These are phyloP conservation scores for Neodidymelliopsis sp. DNA, from an alignment of 2,329 filamentous ascomycete genomes.

Conservation along the genomic window DNA sequence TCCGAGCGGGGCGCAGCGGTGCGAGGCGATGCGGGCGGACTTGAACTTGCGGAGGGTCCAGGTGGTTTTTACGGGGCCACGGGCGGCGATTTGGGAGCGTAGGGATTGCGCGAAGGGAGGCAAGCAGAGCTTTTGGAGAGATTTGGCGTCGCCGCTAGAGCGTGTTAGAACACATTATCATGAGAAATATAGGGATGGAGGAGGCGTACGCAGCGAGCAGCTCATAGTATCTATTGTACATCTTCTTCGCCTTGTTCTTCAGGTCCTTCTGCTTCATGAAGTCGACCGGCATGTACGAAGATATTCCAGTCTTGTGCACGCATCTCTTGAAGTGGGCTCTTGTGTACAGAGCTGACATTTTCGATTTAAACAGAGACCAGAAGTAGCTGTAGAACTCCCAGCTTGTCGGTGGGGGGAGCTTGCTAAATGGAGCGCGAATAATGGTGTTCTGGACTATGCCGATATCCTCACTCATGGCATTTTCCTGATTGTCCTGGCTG, in stretches of 20 bases:
- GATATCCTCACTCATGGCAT: slow-evolving; percentile 30
- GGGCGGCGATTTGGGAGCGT: slow-evolving; percentile 60
- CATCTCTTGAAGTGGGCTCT: slow-evolving; percentile 25
- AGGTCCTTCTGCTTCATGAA: slow-evolving; percentile 16
- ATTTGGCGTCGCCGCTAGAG: slow-evolving; percentile 28
- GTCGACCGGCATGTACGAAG: slow-evolving; percentile 24
- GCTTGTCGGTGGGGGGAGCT: slow-evolving; percentile 16
- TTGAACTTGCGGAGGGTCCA: slow-evolving; percentile 34
- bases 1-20: slow-evolving; percentile 60
- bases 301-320: slow-evolving; percentile 22
- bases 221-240: slow-evolving; percentile 69
- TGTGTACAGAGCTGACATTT: slow-evolving; percentile 27
- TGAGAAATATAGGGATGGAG: not conserved
- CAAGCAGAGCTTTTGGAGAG: slow-evolving; percentile 59
- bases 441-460: slow-evolving; percentile 33
- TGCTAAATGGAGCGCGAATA: slow-evolving; percentile 24
- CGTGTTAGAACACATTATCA: slow-evolving; percentile 10
- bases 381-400: slow-evolving; percentile 24
- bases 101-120: slow-evolving; percentile 62
- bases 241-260: slow-evolving; percentile 57
- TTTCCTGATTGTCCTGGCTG: slow-evolving; percentile 10
- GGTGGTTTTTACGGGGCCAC: slow-evolving; percentile 59
- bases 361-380: slow-evolving; percentile 30
- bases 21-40: slow-evolving; percentile 62
- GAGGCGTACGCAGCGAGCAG: slow-evolving; percentile 59